Percentiles rank a stretch among this genome's conserved stretches.
phyloP scores from a whole-genome alignment of 495 filamentous ascomycete genomes.

The Hyphodiscus hymeniophilus region DNA sequence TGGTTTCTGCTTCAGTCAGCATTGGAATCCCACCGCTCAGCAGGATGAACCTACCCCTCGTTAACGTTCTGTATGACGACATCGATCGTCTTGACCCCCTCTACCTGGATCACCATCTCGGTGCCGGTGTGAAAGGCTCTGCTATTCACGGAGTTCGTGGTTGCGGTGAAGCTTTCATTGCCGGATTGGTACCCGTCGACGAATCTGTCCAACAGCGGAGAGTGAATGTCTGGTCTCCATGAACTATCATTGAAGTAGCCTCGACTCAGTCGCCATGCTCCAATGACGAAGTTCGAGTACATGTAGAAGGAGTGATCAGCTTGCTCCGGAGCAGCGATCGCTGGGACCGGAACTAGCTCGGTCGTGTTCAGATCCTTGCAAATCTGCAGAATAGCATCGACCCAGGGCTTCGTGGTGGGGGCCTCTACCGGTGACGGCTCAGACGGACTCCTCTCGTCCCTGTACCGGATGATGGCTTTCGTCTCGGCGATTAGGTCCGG shows the following conservation, averaged over 20 bases:
- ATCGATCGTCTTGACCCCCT: conserved; percentile 38
- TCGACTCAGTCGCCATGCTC: conserved; percentile 37
- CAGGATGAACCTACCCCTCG: conserved; percentile 8
- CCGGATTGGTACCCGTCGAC: conserved; percentile 35
- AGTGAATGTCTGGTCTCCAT: conserved; percentile 32
- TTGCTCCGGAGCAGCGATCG: conserved; percentile 27
- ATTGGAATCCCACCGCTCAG: too few relatives aligned
- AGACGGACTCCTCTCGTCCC: conserved; percentile 26
- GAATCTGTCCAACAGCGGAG: conserved; percentile 30
- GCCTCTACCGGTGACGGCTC: conserved; percentile 20
- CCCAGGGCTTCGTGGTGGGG: conserved; percentile 25
- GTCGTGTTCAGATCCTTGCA: conserved; percentile 34
- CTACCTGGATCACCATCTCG: conserved; percentile 29
- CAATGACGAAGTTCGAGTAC: conserved; percentile 41
- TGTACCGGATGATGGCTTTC: conserved; percentile 41
- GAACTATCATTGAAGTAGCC: conserved; percentile 44
- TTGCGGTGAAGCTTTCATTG: too few relatives aligned
- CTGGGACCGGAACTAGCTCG: conserved; percentile 29
- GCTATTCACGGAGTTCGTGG: conserved; percentile 28
- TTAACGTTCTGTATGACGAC: conserved; percentile 55
- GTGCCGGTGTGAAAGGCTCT: conserved; percentile 36
- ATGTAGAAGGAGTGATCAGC: conserved; percentile 35
- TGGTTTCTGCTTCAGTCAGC: conserved; percentile 33
- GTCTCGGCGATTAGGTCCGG: conserved; percentile 37
- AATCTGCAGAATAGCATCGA: conserved; percentile 25